These are phyloP conservation scores for Tetrahymena malaccensis DNA, from an alignment of 73 alveolate genomes.

Conservation along the genomic window DNA sequence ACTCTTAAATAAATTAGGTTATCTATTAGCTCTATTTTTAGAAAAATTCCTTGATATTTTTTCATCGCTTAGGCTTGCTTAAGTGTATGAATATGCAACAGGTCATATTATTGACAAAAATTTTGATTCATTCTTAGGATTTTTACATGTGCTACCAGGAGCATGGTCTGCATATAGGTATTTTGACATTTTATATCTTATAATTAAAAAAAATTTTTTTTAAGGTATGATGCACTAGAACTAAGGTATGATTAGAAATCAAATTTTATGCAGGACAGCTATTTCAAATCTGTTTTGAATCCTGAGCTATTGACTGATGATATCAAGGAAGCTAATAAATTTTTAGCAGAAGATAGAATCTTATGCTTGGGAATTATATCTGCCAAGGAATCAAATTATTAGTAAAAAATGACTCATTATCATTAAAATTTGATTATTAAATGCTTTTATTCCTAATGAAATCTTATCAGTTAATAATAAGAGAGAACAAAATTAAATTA, in stretches of 20 bases:
- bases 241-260: not conserved
- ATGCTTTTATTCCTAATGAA: too few relatives aligned
- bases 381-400: not conserved
- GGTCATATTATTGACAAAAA: constrained; percentile 44
- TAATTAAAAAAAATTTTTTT: not conserved
- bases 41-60: not conserved
- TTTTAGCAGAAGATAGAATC: constrained; percentile 65
- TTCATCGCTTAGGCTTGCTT: not conserved
- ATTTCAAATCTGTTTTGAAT: constrained; percentile 33
- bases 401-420: not conserved
- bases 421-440: too few relatives aligned
- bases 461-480: too few relatives aligned
- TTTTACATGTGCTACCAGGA: constrained; percentile 49
- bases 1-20: not conserved
- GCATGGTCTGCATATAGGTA: constrained; percentile 52
- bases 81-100: constrained; percentile 40
- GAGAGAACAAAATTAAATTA: too few relatives aligned
- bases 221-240: constrained; percentile 26
- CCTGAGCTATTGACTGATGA: not conserved
- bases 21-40: not conserved
- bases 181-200: not conserved
- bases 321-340: constrained; percentile 44
- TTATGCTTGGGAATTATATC: constrained; percentile 25
- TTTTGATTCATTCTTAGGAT: constrained; percentile 42
- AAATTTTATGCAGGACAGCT: not conserved